Conservation (phyloP, 495 filamentous ascomycete genomes). For the Trichoderma erinaceum region DNA sequence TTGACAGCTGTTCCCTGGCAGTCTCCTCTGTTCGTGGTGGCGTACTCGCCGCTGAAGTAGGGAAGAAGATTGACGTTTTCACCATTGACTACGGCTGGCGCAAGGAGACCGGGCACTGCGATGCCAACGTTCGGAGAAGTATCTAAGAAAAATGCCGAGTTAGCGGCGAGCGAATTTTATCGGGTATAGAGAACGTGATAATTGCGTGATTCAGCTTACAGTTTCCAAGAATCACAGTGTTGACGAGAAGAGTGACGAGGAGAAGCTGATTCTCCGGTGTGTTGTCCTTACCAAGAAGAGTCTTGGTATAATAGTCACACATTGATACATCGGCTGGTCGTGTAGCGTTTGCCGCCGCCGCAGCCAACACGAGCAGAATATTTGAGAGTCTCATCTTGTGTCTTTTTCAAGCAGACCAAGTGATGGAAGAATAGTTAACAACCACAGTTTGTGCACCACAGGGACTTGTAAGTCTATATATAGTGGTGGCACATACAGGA, state of each 20-base stretch:
- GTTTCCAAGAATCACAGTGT: slow-evolving; percentile 52
- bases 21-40: slow-evolving; percentile 39
- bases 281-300: slow-evolving; percentile 42
- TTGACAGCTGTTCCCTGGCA: slow-evolving; percentile 36
- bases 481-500: no score
- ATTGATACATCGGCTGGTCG: slow-evolving; percentile 42
- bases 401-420: background rate
- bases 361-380: background rate
- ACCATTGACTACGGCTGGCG: slow-evolving; percentile 37
- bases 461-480: no score
- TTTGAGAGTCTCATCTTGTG: background rate
- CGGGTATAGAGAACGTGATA: background rate
- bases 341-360: slow-evolving; percentile 31
- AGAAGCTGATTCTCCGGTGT: slow-evolving; percentile 47
- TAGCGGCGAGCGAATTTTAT: background rate
- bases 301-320: slow-evolving; percentile 52
- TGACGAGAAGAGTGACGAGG: slow-evolving; percentile 48
- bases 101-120: slow-evolving; percentile 46
- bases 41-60: slow-evolving; percentile 47
- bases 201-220: slow-evolving; percentile 22
- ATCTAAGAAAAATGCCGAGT: slow-evolving; percentile 26
- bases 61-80: slow-evolving; percentile 45
- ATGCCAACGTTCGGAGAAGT: slow-evolving; percentile 41
- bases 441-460: no score
- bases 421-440: no score